phyloP scores from a whole-genome alignment of 257 asterid genomes.

The Scutellaria minor region DNA sequence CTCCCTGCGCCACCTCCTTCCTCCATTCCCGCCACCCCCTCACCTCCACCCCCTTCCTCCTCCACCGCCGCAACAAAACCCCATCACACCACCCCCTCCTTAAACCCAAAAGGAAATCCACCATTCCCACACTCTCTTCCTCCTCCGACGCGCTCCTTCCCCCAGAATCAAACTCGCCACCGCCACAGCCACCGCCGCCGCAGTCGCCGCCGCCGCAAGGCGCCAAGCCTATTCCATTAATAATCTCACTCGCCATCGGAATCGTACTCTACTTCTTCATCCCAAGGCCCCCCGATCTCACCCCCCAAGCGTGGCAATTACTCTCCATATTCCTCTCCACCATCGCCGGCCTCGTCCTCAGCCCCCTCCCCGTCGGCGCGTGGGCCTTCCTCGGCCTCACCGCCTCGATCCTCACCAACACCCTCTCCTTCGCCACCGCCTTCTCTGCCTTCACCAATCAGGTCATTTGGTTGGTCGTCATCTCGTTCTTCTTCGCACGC shows the following conservation, averaged over 20 bases:
- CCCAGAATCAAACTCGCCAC: conserved; percentile 15
- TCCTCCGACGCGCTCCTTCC: conserved; percentile 31
- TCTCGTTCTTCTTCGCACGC: conserved; percentile 90
- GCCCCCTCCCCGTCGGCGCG: conserved; percentile 89
- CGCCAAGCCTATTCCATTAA: conserved; percentile 63
- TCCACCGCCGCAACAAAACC: conserved; percentile 25
- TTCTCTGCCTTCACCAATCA: conserved; percentile 82
- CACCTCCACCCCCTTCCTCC: conserved; percentile 38
- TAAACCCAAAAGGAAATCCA: conserved; percentile 22
- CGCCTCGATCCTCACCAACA: conserved; percentile 60
- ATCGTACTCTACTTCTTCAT: conserved; percentile 53
- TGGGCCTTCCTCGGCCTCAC: conserved; percentile 92
- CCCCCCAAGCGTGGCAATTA: conserved; percentile 82
- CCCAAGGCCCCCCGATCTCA: conserved; percentile 67
- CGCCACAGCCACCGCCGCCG: conserved; percentile 22
- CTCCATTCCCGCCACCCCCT: conserved; percentile 32
- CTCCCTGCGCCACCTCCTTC: conserved; percentile 43
- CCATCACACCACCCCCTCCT: conserved; percentile 33
- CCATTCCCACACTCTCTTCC: conserved; percentile 31
- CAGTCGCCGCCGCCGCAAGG: conserved; percentile 51
- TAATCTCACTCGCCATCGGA: conserved; percentile 66
- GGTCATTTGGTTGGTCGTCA: conserved; percentile 85
- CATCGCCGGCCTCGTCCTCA: conserved; percentile 81
- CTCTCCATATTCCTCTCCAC: conserved; percentile 80
- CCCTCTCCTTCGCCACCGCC: conserved; percentile 65